Evolutionary conservation across 495 filamentous ascomycete genomes (phyloP).

Genomic region (Penicillium nucicola): DNA sequence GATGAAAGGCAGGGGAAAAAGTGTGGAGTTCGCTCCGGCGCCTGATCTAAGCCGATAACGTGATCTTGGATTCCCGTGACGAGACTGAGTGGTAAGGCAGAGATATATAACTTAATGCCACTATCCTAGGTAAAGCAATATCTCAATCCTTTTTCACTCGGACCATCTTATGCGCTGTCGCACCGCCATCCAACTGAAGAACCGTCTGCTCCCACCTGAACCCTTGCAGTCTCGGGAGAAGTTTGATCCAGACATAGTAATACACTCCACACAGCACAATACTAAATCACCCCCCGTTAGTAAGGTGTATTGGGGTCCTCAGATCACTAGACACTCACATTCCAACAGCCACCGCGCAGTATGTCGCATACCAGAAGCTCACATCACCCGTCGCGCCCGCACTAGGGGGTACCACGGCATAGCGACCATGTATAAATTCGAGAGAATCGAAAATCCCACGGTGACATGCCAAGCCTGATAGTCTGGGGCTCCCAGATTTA

Average conservation of each 20-base stretch:
- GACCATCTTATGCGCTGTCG: conserved; percentile 49
- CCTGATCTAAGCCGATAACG: too few species aligned
- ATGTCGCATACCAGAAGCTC: conserved; percentile 67
- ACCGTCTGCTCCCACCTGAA: conserved; percentile 56
- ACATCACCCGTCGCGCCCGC: conserved; percentile 55
- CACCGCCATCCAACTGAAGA: conserved; percentile 43
- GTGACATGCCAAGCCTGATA: conserved; percentile 55
- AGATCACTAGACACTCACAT: conserved; percentile 39
- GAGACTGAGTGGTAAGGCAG: too few species aligned
- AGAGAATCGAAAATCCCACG: conserved; percentile 51
- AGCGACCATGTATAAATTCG: conserved; percentile 54
- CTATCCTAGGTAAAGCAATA: too few species aligned
- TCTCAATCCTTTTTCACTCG: conserved; percentile 51
- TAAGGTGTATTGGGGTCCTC: neutral
- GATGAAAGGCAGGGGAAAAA: neutral
- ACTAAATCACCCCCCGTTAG: conserved; percentile 19
- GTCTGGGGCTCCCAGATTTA: conserved; percentile 38
- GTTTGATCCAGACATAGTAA: conserved; percentile 54
- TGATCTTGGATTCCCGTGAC: too few species aligned
- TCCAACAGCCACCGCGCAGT: conserved; percentile 52
- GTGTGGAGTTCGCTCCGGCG: neutral
- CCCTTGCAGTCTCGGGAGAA: conserved; percentile 45
- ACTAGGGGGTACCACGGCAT: conserved; percentile 67
- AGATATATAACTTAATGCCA: too few species aligned
- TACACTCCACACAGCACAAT: conserved; percentile 51